phyloP scores from a whole-genome alignment of 805 yeast genomes.

The Sungouiozyma ichnusensis region DNA sequence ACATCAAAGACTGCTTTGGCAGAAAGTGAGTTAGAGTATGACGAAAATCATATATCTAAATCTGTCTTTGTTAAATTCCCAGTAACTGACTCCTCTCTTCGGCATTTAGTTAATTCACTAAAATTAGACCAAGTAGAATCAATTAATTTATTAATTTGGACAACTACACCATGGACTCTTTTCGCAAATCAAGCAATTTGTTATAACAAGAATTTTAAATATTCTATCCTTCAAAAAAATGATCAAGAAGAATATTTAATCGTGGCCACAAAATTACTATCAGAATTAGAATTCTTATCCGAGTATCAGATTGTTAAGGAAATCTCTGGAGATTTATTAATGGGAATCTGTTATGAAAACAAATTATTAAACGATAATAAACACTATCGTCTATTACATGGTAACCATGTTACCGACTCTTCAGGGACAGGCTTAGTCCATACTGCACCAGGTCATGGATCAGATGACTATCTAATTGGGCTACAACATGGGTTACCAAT shows the following conservation, averaged over 20 bases:
- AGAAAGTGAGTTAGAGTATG: conserved; percentile 91
- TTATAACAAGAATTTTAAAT: conserved; percentile 46
- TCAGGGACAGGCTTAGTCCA: conserved; percentile 96
- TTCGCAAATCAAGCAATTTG: conserved; percentile 81
- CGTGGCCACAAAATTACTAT: conserved; percentile 44
- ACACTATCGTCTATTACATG: conserved; percentile 52
- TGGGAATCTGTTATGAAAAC: conserved; percentile 40
- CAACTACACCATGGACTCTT: conserved; percentile 97
- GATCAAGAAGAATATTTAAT: conserved; percentile 36
- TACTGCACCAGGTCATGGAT: conserved; percentile 96
- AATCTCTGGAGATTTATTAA: conserved; percentile 36
- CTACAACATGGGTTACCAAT: conserved; percentile 44
- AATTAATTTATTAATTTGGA: conserved; percentile 63
- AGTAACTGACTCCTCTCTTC: conserved; percentile 22
- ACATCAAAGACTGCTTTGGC: conserved; percentile 92
- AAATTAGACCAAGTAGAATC: neutral
- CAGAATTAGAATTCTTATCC: conserved; percentile 23
- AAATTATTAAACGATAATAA: conserved; percentile 38
- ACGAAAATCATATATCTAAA: conserved; percentile 53
- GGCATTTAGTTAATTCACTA: neutral
- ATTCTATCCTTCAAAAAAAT: conserved; percentile 38
- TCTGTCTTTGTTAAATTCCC: conserved; percentile 68
- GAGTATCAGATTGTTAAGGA: conserved; percentile 13
- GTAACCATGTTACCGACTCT: conserved; percentile 65
- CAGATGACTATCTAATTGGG: conserved; percentile 79